Evolutionary conservation across 2,329 filamentous ascomycete genomes (phyloP).

Genomic region (Cercospora sp.): DNA sequence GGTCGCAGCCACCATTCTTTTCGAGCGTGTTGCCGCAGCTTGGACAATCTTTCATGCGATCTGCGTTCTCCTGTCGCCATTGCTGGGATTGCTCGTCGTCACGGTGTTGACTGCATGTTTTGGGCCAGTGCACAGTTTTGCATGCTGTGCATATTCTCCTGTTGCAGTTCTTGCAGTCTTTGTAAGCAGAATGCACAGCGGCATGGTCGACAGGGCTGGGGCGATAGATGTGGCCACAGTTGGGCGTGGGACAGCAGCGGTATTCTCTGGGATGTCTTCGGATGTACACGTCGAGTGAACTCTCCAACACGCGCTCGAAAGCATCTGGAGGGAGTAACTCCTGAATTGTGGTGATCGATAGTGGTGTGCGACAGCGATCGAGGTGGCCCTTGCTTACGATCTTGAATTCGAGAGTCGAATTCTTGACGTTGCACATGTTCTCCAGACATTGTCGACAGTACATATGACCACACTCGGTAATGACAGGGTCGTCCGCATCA

Average conservation of each 20-base stretch:
- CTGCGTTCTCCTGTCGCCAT: not conserved
- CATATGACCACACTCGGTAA: not conserved
- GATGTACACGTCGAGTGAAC: not conserved
- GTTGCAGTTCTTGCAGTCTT: constrained; percentile 4
- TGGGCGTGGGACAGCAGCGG: constrained; percentile 3
- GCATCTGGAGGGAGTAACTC: not conserved
- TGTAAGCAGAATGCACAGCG: not conserved
- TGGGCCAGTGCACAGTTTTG: not conserved
- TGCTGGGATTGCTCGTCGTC: not conserved
- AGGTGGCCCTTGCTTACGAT: not conserved
- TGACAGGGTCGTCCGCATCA: not conserved
- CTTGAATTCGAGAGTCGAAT: not conserved
- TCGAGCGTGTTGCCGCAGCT: not conserved
- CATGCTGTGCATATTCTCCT: not conserved
- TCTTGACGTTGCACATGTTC: not conserved
- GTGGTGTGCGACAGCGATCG: not conserved
- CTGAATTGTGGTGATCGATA: not conserved
- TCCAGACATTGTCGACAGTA: constrained; percentile 7
- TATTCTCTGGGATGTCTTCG: not conserved
- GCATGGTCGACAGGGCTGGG: not conserved
- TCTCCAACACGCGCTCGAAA: not conserved
- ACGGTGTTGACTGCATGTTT: not conserved
- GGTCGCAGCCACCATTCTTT: constrained; percentile 5
- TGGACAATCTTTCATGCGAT: constrained; percentile 1
- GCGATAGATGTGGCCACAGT: constrained; percentile 3